Evolutionary conservation across 768 basidiomycete species (phyloP).

Genomic region (Termitomyces sp.): DNA sequence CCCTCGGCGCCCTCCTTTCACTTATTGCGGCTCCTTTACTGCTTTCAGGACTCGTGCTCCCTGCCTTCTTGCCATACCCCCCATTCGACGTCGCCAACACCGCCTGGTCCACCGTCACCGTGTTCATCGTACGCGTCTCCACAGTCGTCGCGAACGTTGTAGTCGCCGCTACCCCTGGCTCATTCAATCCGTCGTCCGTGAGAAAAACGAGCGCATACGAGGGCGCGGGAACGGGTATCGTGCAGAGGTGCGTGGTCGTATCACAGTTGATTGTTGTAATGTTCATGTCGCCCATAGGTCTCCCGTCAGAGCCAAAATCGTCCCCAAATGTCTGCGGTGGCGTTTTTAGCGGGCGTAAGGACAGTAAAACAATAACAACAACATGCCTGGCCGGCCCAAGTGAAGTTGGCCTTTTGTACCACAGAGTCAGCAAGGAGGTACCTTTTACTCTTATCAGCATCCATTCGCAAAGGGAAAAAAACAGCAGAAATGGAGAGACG

Average conservation of each 20-base stretch:
- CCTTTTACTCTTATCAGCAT: conserved; percentile 24
- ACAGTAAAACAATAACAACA: background rate
- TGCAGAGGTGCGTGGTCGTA: conserved; percentile 43
- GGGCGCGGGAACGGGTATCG: conserved; percentile 62
- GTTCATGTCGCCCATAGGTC: conserved; percentile 43
- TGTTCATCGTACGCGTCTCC: conserved; percentile 43
- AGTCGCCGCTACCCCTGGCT: conserved; percentile 28
- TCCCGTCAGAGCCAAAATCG: conserved; percentile 60
- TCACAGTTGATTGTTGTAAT: conserved; percentile 57
- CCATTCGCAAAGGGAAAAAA: background rate
- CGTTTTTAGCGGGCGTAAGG: background rate
- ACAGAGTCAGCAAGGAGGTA: conserved; percentile 48
- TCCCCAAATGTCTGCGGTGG: conserved; percentile 49
- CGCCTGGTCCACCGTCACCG: conserved; percentile 46
- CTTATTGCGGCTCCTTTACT: conserved; percentile 12
- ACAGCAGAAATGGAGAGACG: background rate
- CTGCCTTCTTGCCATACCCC: conserved; percentile 26
- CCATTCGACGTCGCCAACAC: conserved; percentile 67
- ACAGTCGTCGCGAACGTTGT: conserved; percentile 38
- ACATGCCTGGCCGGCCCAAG: conserved; percentile 55
- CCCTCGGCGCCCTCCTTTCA: background rate
- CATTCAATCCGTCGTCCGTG: conserved; percentile 30
- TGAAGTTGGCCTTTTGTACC: conserved; percentile 50
- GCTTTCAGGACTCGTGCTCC: conserved; percentile 36
- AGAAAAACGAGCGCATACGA: conserved; percentile 70